Percentiles rank a stretch among this genome's conserved stretches.
Evolutionary conservation across 352 stramenopile genomes (phyloP).

Genomic region (Globisporangium nagaii): DNA sequence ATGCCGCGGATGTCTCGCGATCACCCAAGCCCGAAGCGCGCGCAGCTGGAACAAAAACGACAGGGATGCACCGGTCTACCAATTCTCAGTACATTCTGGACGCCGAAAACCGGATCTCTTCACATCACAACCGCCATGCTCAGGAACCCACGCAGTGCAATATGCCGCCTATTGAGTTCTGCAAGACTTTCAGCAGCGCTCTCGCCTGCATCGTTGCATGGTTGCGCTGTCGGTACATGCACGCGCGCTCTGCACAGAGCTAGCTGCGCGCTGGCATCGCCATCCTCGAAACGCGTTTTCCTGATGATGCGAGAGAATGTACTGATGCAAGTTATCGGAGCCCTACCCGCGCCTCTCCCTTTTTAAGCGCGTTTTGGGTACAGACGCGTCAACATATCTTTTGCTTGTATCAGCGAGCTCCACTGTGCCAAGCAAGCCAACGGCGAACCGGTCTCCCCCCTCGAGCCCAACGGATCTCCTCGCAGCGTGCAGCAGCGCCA

Average conservation of each 20-base stretch:
- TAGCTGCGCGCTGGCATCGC: neutral
- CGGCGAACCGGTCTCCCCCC: neutral
- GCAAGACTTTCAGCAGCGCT: no score
- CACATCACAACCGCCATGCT: no score
- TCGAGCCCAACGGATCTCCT: neutral
- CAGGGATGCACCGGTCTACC: neutral
- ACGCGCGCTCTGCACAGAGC: no score
- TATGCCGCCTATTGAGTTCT: no score
- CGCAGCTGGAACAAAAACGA: neutral
- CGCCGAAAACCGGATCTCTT: no score
- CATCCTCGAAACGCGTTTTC: neutral
- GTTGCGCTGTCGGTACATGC: no score
- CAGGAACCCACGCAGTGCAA: no score
- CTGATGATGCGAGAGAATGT: no score
- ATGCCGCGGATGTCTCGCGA: neutral
- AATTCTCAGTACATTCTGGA: neutral
- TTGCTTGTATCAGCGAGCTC: neutral
- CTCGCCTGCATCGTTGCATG: no score
- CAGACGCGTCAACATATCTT: conserved; percentile 6
- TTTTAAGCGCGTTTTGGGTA: neutral
- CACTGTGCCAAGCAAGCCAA: neutral
- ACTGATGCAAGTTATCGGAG: neutral
- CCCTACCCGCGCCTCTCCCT: neutral
- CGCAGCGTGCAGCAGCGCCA: no score
- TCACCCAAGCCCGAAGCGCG: neutral